phyloP scores from a whole-genome alignment of 1,284 basidiomycete species.

The Heterobasidion parviporum region DNA sequence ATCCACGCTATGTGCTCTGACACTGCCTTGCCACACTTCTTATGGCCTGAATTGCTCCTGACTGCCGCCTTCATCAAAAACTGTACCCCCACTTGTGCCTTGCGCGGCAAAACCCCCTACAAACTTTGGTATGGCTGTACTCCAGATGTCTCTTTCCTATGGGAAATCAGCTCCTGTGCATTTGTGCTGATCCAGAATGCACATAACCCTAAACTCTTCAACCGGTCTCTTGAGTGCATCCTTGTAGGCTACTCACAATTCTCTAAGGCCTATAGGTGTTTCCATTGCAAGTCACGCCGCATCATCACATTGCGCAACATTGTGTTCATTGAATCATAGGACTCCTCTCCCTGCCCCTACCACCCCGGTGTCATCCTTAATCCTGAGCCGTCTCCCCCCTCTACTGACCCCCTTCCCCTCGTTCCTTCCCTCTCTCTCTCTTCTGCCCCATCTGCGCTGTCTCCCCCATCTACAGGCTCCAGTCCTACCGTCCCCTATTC shows the following conservation, averaged over 20 bases:
- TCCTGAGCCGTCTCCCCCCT: neutral
- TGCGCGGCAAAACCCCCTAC: conserved; percentile 8
- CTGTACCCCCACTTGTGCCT: conserved; percentile 1
- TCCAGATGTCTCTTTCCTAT: conserved; percentile 13
- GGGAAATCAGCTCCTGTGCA: conserved; percentile 14
- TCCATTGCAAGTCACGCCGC: neutral
- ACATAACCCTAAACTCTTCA: conserved; percentile 21
- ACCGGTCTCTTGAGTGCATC: conserved; percentile 21
- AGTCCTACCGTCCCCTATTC: neutral
- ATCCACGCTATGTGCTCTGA: conserved; percentile 17
- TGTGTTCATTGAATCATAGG: neutral
- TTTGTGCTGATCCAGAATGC: conserved; percentile 13
- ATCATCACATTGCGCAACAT: neutral
- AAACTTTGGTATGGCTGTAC: conserved; percentile 10
- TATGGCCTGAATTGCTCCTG: conserved; percentile 21
- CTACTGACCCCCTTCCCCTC: neutral
- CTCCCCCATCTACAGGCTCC: neutral
- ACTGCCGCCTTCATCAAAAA: conserved; percentile 8
- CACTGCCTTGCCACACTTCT: conserved; percentile 11
- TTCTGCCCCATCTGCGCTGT: neutral
- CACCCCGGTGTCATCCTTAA: neutral
- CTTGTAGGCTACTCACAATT: conserved; percentile 23
- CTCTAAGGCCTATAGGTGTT: conserved; percentile 22
- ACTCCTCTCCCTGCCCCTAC: neutral
- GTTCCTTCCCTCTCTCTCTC: neutral